phyloP scores from a whole-genome alignment of 495 filamentous ascomycete genomes.

The Chlorociboria aeruginascens region DNA sequence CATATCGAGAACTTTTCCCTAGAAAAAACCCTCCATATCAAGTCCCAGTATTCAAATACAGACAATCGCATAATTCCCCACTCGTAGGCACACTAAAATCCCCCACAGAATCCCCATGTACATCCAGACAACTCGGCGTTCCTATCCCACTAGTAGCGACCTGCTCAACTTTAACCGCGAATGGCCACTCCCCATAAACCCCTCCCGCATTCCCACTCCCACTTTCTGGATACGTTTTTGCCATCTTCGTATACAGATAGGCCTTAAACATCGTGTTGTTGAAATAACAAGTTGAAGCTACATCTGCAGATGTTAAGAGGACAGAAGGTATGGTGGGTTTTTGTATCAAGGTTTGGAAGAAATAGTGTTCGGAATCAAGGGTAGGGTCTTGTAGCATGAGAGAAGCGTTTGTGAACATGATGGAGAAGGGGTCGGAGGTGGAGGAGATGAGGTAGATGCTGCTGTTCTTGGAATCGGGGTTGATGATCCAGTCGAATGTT shows the following conservation, averaged over 20 bases:
- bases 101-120: conserved; percentile 12
- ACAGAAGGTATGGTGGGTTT: conserved; percentile 31
- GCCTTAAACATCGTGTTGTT: conserved; percentile 35
- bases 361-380: conserved; percentile 31
- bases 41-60: conserved; percentile 17
- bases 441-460: conserved; percentile 32
- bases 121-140: conserved; percentile 31
- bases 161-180: conserved; percentile 34
- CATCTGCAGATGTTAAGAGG: conserved; percentile 14
- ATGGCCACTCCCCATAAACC: conserved; percentile 32
- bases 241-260: conserved; percentile 39
- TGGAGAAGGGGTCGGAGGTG: conserved; percentile 35
- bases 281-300: conserved; percentile 35
- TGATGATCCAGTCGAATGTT: conserved; percentile 47
- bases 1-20: no score
- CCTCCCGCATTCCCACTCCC: not conserved
- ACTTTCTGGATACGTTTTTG: conserved; percentile 25
- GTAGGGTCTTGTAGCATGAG: conserved; percentile 26
- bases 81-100: conserved; percentile 9
- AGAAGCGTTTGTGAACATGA: conserved; percentile 28
- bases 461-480: conserved; percentile 1
- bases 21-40: not conserved
- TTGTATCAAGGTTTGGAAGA: conserved; percentile 31
- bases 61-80: conserved; percentile 11
- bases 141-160: conserved; percentile 24